Evolutionary conservation across 1,284 basidiomycete genomes (phyloP).

Genomic region (Marasmius tenuissimus): DNA sequence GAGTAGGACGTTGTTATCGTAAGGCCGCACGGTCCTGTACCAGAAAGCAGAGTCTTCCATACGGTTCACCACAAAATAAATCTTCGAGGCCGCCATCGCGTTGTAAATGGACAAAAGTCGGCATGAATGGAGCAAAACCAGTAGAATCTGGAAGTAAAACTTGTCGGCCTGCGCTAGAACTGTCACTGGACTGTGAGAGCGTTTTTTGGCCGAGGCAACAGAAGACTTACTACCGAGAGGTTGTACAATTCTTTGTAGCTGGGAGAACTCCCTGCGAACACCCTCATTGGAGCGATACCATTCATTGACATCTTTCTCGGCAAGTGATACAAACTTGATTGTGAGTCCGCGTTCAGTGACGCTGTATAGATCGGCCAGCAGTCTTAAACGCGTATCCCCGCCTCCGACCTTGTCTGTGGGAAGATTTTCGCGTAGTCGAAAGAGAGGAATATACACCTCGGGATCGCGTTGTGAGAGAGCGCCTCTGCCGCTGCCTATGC

Average conservation of each 20-base stretch:
- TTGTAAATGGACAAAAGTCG: conserved; percentile 13
- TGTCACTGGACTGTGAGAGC: background rate
- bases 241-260: conserved; percentile 10
- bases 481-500: conserved; percentile 13
- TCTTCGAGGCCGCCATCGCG: conserved; percentile 3
- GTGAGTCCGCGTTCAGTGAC: conserved; percentile 7
- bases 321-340: conserved; percentile 3
- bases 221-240: conserved; percentile 11
- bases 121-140: conserved; percentile 11
- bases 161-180: conserved; percentile 13
- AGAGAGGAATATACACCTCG: conserved; percentile 4
- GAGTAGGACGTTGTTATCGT: conserved; percentile 8
- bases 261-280: conserved; percentile 5
- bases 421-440: conserved; percentile 4
- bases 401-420: conserved; percentile 7
- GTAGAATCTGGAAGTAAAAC: conserved; percentile 11
- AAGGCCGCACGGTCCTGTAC: conserved; percentile 11
- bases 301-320: conserved; percentile 5
- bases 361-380: conserved; percentile 12
- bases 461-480: conserved; percentile 11
- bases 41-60: conserved; percentile 3
- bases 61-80: background rate
- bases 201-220: background rate
- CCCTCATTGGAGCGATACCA: conserved; percentile 10
- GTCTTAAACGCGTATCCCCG: conserved; percentile 11